A percentile compares a stretch with the other conserved stretches of the same genome.
These are phyloP conservation scores for Phytophthora citrophthora DNA, from an alignment of 352 stramenopile species.

Conservation along the genomic window DNA sequence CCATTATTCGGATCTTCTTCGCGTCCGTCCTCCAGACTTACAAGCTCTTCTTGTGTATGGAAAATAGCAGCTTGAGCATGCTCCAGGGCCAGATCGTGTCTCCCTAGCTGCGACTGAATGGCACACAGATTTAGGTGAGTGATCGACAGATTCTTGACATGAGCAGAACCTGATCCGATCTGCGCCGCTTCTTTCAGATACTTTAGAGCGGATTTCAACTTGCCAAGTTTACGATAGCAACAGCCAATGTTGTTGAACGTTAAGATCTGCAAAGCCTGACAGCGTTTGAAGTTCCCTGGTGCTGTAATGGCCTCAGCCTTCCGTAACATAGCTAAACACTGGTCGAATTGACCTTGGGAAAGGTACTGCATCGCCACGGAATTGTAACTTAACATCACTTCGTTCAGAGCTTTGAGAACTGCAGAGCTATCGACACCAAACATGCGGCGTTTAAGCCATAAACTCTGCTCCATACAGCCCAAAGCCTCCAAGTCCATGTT, in stretches of 20 bases:
- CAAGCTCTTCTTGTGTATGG: slow-evolving; percentile 81
- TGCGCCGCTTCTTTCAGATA: slow-evolving; percentile 77
- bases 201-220: slow-evolving; percentile 75
- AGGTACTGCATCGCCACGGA: slow-evolving; percentile 80
- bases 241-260: slow-evolving; percentile 87
- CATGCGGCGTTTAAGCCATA: slow-evolving; percentile 82
- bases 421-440: slow-evolving; percentile 67
- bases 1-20: slow-evolving; percentile 11
- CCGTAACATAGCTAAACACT: slow-evolving; percentile 71
- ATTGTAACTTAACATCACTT: slow-evolving; percentile 81
- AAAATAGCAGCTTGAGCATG: slow-evolving; percentile 84
- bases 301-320: slow-evolving; percentile 77
- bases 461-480: slow-evolving; percentile 72
- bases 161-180: slow-evolving; percentile 53
- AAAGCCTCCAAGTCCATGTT: slow-evolving; percentile 80
- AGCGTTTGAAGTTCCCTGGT: slow-evolving; percentile 68
- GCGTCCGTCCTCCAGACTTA: slow-evolving; percentile 49
- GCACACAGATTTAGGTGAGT: slow-evolving; percentile 85
- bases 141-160: slow-evolving; percentile 83
- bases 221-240: slow-evolving; percentile 80
- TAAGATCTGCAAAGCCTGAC: slow-evolving; percentile 77
- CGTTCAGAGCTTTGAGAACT: slow-evolving; percentile 59
- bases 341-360: slow-evolving; percentile 55
- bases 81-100: slow-evolving; percentile 74
- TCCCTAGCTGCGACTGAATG: slow-evolving; percentile 75